Base-by-base conservation (phyloP, 371 early-diverging fungal species). In the Blakeslea trispora region DNA sequence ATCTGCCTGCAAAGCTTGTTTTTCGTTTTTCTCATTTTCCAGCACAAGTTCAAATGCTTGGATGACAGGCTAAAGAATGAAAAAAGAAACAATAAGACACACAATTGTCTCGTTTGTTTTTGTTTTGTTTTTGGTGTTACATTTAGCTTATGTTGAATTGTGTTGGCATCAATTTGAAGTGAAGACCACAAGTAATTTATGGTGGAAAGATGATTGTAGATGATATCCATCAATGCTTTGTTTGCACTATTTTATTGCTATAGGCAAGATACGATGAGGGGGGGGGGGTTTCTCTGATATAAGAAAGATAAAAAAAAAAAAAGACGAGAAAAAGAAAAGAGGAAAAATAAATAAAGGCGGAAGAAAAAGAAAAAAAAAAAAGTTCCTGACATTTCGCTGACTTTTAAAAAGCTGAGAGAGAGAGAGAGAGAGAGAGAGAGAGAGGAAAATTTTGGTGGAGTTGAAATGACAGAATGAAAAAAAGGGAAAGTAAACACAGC, bases 1-100 rank as follows among this genome's bases (percentile, higher is more conserved):
- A 50, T 71, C 66, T 6, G 81, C 81, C 5, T 72, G 58, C 13
- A 80, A 55, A 39, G 70, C 3, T 13, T n/a, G 41, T 46, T 58
- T 66, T 46, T 66, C 62, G 34, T 47, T 45, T 45, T 31, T 47
- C 40, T 58, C 67, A 17, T 37, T 45, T 11, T 28, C 28, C 28
- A 31, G 4, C 10, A 66, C 55, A 14, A 62, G 37, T 17, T 66
- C 62, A 1, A 66, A 35, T 32, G 55, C 62, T 40, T 43, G 32
- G 32, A 66, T 62, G 42, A 58, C 45, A 39, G 51, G 50, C 58
- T 55, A 44, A 19, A n/a, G n/a, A n/a, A n/a, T n/a, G n/a, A n/a
- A n/a, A n/a, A n/a, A n/a, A n/a, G n/a, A n/a, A n/a, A n/a, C n/a
- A n/a, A n/a, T n/a, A n/a, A n/a, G n/a, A n/a, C n/a, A n/a, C n/a